Conservation (phyloP, 2,329 filamentous ascomycete genomes). For the Sclerotinia sclerotiorum region DNA sequence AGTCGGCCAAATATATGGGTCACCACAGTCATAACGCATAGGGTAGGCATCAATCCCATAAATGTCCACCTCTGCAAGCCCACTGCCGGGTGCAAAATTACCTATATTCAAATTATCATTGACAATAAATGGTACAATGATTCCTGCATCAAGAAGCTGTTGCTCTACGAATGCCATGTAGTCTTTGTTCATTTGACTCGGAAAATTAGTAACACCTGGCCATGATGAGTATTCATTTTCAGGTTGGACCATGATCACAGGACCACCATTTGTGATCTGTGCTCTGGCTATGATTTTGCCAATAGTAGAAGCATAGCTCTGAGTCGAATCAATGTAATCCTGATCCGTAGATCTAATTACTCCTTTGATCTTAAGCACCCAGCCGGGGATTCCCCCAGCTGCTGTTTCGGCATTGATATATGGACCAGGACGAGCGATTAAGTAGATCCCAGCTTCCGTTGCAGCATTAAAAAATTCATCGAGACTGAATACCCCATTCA, state of each 20-base stretch:
- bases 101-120: constrained; percentile 59
- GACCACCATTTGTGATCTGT: constrained; percentile 81
- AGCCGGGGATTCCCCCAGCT: constrained; percentile 78
- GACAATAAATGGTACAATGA: constrained; percentile 72
- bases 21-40: constrained; percentile 48
- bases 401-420: constrained; percentile 78
- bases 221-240: constrained; percentile 75
- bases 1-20: constrained; percentile 57
- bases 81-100: background rate
- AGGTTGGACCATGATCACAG: constrained; percentile 74
- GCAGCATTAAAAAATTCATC: constrained; percentile 77
- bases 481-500: constrained; percentile 69
- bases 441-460: constrained; percentile 68
- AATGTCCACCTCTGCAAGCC: constrained; percentile 33
- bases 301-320: constrained; percentile 58
- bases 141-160: constrained; percentile 64
- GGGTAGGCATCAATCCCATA: constrained; percentile 47
- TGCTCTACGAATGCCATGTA: constrained; percentile 72
- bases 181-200: constrained; percentile 55
- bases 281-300: constrained; percentile 67
- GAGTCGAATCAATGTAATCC: constrained; percentile 64
- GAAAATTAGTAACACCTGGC: constrained; percentile 43
- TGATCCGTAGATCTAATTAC: constrained; percentile 61
- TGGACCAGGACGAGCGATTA: constrained; percentile 59
- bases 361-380: constrained; percentile 67